These are phyloP conservation scores for Prunus fruticosa DNA, from an alignment of 306 rosid genomes.

Conservation along the genomic window DNA sequence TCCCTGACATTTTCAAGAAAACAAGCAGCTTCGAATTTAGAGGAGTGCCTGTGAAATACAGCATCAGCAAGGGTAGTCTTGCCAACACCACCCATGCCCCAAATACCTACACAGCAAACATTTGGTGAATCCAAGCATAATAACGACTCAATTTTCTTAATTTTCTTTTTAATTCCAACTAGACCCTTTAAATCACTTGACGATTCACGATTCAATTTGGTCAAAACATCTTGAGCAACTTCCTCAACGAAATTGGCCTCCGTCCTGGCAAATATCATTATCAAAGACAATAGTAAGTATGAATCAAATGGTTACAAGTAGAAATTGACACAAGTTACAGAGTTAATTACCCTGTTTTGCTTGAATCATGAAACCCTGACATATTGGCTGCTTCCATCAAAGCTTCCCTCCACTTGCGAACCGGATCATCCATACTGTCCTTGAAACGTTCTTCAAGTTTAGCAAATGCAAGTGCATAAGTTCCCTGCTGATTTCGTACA, in stretches of 20 bases:
- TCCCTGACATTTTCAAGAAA: constrained; percentile 17
- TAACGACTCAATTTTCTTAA: background rate
- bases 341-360: background rate
- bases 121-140: background rate
- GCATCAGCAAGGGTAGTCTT: background rate
- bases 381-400: too few species aligned
- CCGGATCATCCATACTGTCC: too few species aligned
- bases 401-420: too few species aligned
- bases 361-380: too few species aligned
- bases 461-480: too few species aligned
- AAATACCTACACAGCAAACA: constrained; percentile 11
- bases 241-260: too few species aligned
- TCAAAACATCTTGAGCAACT: too few species aligned
- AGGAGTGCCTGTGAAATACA: background rate
- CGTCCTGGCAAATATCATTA: background rate
- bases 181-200: background rate
- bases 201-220: too few species aligned
- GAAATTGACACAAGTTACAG: background rate
- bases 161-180: constrained; percentile 1
- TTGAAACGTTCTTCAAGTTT: too few species aligned
- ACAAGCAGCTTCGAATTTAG: background rate
- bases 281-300: background rate
- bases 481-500: too few species aligned
- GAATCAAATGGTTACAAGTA: background rate
- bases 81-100: constrained; percentile 30